Percentiles rank a stretch among this genome's conserved stretches.
Evolutionary conservation across 1,284 basidiomycete species (phyloP).

Genomic region (Moniliella sp.): DNA sequence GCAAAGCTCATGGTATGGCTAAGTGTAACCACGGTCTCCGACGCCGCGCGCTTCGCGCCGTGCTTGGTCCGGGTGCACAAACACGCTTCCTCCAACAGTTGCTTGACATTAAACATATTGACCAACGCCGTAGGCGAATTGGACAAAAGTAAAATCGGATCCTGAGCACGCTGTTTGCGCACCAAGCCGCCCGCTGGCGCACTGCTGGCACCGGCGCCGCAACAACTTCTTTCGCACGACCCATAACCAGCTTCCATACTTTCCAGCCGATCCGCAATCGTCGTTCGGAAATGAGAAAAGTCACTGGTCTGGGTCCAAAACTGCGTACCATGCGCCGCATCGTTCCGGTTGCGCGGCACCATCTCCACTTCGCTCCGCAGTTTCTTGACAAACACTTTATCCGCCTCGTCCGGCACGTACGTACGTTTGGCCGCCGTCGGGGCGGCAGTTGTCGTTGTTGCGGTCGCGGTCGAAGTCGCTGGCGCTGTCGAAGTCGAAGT

Average conservation of each 20-base stretch:
- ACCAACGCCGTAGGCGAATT: slow-evolving; percentile 81
- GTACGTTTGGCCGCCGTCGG: slow-evolving; percentile 10
- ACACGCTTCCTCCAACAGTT: slow-evolving; percentile 72
- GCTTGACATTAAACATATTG: slow-evolving; percentile 91
- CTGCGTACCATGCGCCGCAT: slow-evolving; percentile 12
- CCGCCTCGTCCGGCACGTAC: slow-evolving; percentile 19
- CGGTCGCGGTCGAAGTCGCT: slow-evolving; percentile 1
- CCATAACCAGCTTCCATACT: slow-evolving; percentile 8
- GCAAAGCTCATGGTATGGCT: slow-evolving; percentile 4
- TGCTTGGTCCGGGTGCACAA: slow-evolving; percentile 34
- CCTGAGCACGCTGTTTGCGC: slow-evolving; percentile 18
- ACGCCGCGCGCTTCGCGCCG: slow-evolving; percentile 18
- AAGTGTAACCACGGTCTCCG: slow-evolving; percentile 18
- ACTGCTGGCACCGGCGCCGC: too few species aligned
- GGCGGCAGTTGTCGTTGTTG: slow-evolving; percentile 2
- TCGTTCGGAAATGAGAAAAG: slow-evolving; percentile 2
- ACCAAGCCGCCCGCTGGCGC: background rate
- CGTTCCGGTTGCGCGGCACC: slow-evolving; percentile 16
- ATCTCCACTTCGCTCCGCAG: slow-evolving; percentile 15
- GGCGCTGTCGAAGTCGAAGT: too few species aligned
- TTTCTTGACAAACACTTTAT: slow-evolving; percentile 26
- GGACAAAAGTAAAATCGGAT: slow-evolving; percentile 87
- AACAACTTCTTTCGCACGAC: too few species aligned
- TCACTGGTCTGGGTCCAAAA: slow-evolving; percentile 3
- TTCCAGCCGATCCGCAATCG: slow-evolving; percentile 1